phyloP scores from a whole-genome alignment of 1,284 basidiomycete species.

The Boletus mariae region DNA sequence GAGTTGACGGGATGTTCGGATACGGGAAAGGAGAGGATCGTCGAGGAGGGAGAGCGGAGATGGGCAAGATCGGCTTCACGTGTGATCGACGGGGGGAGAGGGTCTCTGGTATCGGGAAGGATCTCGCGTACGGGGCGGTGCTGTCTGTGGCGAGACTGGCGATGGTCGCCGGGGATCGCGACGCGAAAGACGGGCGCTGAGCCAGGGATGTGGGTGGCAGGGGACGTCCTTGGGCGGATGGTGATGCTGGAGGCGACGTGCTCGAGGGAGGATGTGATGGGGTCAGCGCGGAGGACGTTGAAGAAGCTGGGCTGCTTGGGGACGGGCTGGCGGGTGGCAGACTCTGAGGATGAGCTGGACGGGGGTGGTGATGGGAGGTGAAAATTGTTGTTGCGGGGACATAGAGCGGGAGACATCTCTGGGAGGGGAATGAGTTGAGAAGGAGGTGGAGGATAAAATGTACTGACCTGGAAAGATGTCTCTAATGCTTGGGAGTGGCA shows the following conservation, averaged over 20 bases:
- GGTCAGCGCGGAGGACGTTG: conserved; percentile 42
- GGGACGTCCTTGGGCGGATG: conserved; percentile 30
- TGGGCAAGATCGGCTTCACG: conserved; percentile 27
- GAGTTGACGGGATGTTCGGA: background rate
- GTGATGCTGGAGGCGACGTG: conserved; percentile 43
- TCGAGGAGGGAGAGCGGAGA: conserved; percentile 31
- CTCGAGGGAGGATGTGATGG: conserved; percentile 40
- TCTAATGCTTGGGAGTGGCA: conserved; percentile 50
- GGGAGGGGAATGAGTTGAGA: background rate
- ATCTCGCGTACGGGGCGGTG: conserved; percentile 24
- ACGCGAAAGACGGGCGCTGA: conserved; percentile 37
- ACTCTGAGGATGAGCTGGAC: conserved; percentile 30
- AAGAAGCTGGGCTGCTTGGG: conserved; percentile 30
- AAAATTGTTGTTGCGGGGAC: background rate
- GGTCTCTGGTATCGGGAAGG: conserved; percentile 17
- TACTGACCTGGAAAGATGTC: conserved; percentile 54
- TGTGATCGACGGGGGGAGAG: conserved; percentile 26
- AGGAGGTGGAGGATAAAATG: background rate
- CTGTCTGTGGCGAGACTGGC: conserved; percentile 16
- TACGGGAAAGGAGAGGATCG: conserved; percentile 33
- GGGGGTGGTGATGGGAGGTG: conserved; percentile 26
- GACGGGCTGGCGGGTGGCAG: conserved; percentile 6
- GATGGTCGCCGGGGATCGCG: conserved; percentile 22
- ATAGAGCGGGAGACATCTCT: background rate
- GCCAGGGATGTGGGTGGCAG: conserved; percentile 24